A percentile compares a stretch with the other conserved stretches of the same genome.
Conservation (phyloP, 2,329 filamentous ascomycete genomes). For the Stagonosporopsis chrysanthemi region DNA sequence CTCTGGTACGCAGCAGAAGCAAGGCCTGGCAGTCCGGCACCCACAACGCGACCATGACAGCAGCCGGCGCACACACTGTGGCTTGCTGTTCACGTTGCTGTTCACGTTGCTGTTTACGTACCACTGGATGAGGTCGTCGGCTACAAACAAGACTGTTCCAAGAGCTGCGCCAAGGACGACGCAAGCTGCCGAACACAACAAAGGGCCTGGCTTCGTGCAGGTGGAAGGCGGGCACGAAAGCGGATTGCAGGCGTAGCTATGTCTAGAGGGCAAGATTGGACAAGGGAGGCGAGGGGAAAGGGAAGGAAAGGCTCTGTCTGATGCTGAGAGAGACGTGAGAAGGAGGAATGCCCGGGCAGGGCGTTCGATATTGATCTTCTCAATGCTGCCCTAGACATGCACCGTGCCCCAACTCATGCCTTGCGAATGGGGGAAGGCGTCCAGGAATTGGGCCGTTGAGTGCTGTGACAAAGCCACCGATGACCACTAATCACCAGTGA, state of each 20-base stretch:
- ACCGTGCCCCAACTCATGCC: slow-evolving; percentile 16
- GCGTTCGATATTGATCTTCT: slow-evolving; percentile 10
- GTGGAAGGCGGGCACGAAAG: not conserved
- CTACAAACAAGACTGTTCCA: slow-evolving; percentile 28
- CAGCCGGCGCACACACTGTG: slow-evolving; percentile 4
- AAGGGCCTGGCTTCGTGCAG: slow-evolving; percentile 13
- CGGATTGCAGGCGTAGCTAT: not conserved
- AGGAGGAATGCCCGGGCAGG: slow-evolving; percentile 5
- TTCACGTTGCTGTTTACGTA: slow-evolving; percentile 32
- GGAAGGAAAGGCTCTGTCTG: not conserved
- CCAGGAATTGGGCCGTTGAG: slow-evolving; percentile 3
- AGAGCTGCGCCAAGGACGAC: slow-evolving; percentile 36
- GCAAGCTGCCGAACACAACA: slow-evolving; percentile 29
- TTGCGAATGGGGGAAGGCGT: slow-evolving; percentile 17
- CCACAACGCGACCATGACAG: not conserved
- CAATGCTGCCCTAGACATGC: slow-evolving; percentile 13
- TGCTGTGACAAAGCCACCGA: slow-evolving; percentile 2
- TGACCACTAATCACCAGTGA: slow-evolving; percentile 4
- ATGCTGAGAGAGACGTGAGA: not conserved
- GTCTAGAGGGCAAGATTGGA: not conserved
- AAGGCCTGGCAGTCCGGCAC: slow-evolving; percentile 12
- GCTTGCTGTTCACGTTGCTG: slow-evolving; percentile 29
- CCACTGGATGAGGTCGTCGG: slow-evolving; percentile 31
- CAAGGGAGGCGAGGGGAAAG: not conserved
- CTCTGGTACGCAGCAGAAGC: slow-evolving; percentile 14